A percentile compares a stretch with the other conserved stretches of the same genome.
Evolutionary conservation across 164 flowering plant genomes (phyloP).

Genomic region (Aristolochia californica): DNA sequence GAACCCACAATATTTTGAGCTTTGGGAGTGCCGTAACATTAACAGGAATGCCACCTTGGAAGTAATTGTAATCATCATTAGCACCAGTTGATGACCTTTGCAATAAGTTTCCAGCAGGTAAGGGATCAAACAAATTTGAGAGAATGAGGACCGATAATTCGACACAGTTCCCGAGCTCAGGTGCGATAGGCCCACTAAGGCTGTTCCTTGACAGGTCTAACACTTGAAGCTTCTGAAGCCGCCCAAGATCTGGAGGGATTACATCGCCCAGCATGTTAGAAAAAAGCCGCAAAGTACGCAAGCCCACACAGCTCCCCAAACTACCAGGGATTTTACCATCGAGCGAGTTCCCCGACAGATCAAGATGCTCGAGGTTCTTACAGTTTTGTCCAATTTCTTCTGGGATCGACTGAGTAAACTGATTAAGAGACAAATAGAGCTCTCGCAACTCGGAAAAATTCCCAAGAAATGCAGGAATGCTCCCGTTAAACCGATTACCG

Average conservation of each 20-base stretch:
- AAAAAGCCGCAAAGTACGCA: conserved; percentile 38
- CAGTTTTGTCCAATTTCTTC: conserved; percentile 37
- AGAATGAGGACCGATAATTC: conserved; percentile 51
- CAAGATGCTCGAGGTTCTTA: conserved; percentile 47
- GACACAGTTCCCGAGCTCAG: conserved; percentile 38
- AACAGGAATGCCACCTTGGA: conserved; percentile 53
- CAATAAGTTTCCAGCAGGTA: conserved; percentile 6
- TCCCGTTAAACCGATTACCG: conserved; percentile 39
- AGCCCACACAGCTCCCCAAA: conserved; percentile 41
- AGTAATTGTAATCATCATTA: conserved; percentile 57
- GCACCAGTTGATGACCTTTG: conserved; percentile 6
- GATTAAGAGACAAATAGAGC: conserved; percentile 54
- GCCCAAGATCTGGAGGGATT: conserved; percentile 55
- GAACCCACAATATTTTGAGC: conserved; percentile 73
- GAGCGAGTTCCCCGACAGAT: conserved; percentile 56
- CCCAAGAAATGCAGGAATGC: conserved; percentile 41
- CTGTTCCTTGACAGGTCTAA: conserved; percentile 69
- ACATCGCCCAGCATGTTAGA: conserved; percentile 49
- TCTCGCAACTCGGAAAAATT: conserved; percentile 29
- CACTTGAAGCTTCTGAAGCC: conserved; percentile 45
- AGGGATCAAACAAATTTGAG: conserved; percentile 47
- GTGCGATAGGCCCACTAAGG: conserved; percentile 38
- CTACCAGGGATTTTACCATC: conserved; percentile 35
- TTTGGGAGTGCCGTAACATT: conserved; percentile 53
- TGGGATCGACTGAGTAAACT: conserved; percentile 44